These are phyloP conservation scores for Jamesozyma spencerorum DNA, from an alignment of 805 yeast genomes.

Conservation along the genomic window DNA sequence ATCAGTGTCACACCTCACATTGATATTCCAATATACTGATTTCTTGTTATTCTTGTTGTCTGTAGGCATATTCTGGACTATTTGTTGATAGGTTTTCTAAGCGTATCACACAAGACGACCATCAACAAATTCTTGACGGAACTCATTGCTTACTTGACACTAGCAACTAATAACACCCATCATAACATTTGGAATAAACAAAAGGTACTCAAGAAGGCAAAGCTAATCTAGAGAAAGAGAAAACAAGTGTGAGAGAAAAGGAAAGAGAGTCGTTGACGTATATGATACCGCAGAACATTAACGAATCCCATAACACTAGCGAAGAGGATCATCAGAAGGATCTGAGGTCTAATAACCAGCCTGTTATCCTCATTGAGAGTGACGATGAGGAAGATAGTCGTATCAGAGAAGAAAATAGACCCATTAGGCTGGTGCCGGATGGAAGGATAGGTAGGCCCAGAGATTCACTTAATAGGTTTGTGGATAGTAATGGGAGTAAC, in stretches of 20 bases:
- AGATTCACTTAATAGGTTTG: conserved; percentile 13
- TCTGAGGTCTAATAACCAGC: background rate
- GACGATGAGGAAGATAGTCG: conserved; percentile 23
- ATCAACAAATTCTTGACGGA: background rate
- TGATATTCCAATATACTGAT: too few species aligned
- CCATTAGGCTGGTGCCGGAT: conserved; percentile 10
- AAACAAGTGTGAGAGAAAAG: too few species aligned
- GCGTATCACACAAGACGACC: background rate
- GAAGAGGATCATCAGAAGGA: background rate
- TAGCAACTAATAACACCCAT: background rate
- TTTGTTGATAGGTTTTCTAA: too few species aligned
- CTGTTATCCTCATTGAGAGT: conserved; percentile 22
- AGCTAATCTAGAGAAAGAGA: too few species aligned
- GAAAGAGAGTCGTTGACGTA: too few species aligned
- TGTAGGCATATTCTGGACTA: too few species aligned
- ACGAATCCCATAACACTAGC: background rate
- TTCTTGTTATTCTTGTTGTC: too few species aligned
- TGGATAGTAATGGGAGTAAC: conserved; percentile 5
- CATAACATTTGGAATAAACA: background rate
- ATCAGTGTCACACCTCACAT: too few species aligned
- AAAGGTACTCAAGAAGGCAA: too few species aligned
- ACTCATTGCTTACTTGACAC: background rate
- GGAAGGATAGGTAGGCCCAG: conserved; percentile 12
- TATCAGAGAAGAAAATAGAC: conserved; percentile 9
- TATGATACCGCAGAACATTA: too few species aligned